Percentiles rank a stretch among this genome's conserved stretches.
Evolutionary conservation across 2,329 filamentous ascomycete genomes (phyloP).

Genomic region (Chaetothyriales sp.): DNA sequence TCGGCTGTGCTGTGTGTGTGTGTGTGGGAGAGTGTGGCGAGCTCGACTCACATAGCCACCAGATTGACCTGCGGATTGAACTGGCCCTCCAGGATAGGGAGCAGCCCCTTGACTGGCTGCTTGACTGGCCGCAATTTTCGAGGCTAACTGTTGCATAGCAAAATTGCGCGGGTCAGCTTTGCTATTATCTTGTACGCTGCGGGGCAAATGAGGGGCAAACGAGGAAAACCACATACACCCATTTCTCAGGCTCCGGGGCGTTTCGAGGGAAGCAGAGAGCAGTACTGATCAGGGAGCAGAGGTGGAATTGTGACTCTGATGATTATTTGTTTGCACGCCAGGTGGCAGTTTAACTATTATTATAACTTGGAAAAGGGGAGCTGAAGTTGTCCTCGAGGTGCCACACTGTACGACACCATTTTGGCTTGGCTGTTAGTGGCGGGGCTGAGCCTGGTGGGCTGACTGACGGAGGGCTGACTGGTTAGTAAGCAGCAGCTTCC

Average conservation of each 20-base stretch:
- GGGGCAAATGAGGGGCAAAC: constrained; percentile 1
- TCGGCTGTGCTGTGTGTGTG: too few relatives aligned
- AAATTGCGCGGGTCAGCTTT: not conserved
- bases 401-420: not conserved
- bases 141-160: constrained; percentile 19
- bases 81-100: constrained; percentile 18
- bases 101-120: constrained; percentile 24
- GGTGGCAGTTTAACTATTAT: not conserved
- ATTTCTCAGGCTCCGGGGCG: not conserved
- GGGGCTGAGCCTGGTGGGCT: too few relatives aligned
- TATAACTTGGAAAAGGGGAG: not conserved
- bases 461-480: too few relatives aligned
- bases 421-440: too few relatives aligned
- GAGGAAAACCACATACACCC: not conserved
- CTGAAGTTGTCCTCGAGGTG: not conserved
- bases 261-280: not conserved
- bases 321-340: not conserved
- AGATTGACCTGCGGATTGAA: constrained; percentile 19
- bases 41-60: constrained; percentile 39
- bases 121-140: constrained; percentile 26
- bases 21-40: too few relatives aligned
- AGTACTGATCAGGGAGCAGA: not conserved
- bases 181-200: not conserved
- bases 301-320: not conserved
- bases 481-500: too few relatives aligned